phyloP scores from a whole-genome alignment of 2,329 filamentous ascomycete species.

The Venturia aucupariae region DNA sequence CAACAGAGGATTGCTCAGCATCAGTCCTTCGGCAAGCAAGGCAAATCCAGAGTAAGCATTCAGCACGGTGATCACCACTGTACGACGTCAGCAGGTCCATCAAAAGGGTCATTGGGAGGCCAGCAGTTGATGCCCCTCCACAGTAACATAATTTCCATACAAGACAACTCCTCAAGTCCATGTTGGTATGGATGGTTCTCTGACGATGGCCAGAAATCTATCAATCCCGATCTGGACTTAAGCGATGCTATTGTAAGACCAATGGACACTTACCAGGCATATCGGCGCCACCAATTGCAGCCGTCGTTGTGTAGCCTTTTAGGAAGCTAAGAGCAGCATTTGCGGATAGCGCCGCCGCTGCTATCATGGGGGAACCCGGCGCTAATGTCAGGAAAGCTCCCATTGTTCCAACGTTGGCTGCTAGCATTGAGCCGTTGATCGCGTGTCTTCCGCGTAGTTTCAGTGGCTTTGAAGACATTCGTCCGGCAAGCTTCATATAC shows the following conservation, averaged over 20 bases:
- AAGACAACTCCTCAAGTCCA: not conserved
- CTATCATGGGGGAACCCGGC: slow-evolving; percentile 67
- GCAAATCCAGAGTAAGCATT: slow-evolving; percentile 90
- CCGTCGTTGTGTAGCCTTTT: slow-evolving; percentile 80
- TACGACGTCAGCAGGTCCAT: slow-evolving; percentile 16
- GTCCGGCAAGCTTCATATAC: slow-evolving; percentile 76
- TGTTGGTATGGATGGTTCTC: not conserved
- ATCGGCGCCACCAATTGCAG: slow-evolving; percentile 84
- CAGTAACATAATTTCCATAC: not conserved
- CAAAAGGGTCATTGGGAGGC: slow-evolving; percentile 18
- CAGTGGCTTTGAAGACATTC: slow-evolving; percentile 69
- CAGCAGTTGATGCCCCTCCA: not conserved
- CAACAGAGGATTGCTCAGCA: slow-evolving; percentile 78
- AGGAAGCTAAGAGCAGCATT: slow-evolving; percentile 72
- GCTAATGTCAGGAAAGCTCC: slow-evolving; percentile 74
- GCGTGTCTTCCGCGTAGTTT: slow-evolving; percentile 64
- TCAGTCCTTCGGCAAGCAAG: slow-evolving; percentile 81
- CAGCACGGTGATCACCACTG: slow-evolving; percentile 79
- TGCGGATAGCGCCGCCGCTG: slow-evolving; percentile 65
- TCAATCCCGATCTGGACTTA: not conserved
- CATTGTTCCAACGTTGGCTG: slow-evolving; percentile 73
- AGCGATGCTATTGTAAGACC: not conserved
- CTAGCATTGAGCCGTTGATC: slow-evolving; percentile 65
- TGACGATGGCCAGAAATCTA: slow-evolving; percentile 24
- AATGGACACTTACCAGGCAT: slow-evolving; percentile 45